Percentiles rank a stretch among this genome's conserved stretches.
phyloP scores from a whole-genome alignment of 768 basidiomycete species.

The Pilatotrama ljubarskyi region DNA sequence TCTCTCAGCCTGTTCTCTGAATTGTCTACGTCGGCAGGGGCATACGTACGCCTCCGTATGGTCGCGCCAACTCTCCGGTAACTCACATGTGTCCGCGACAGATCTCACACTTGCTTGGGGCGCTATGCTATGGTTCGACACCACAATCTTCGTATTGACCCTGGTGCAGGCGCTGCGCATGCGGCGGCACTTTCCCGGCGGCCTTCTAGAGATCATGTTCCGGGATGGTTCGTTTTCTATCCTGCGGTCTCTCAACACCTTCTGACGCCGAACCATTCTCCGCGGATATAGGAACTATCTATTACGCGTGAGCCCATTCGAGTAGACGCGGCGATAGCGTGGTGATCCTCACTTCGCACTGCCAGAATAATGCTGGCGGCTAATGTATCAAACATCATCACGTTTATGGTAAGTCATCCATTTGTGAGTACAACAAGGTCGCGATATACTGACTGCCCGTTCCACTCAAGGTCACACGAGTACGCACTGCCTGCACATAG shows the following conservation, averaged over 20 bases:
- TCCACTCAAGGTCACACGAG: slow-evolving; percentile 5
- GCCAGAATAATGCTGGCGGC: slow-evolving; percentile 13
- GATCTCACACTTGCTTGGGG: slow-evolving; percentile 21
- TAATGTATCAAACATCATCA: slow-evolving; percentile 18
- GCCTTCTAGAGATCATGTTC: slow-evolving; percentile 15
- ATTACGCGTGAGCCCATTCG: slow-evolving; percentile 9
- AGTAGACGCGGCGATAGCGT: neutral
- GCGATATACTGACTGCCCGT: too few relatives aligned
- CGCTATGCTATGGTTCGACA: slow-evolving; percentile 21
- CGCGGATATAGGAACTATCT: slow-evolving; percentile 11
- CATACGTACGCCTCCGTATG: slow-evolving; percentile 5
- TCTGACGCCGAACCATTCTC: neutral
- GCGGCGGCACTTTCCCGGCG: slow-evolving; percentile 5
- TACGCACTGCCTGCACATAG: neutral
- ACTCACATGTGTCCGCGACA: neutral
- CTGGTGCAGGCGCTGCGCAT: slow-evolving; percentile 11
- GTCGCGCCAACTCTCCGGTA: neutral
- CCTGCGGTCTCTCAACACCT: neutral
- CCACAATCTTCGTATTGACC: slow-evolving; percentile 16
- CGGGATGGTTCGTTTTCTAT: slow-evolving; percentile 14
- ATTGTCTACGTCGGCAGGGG: neutral
- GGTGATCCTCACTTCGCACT: neutral
- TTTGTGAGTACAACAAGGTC: neutral
- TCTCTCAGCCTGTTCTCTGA: neutral
- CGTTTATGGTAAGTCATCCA: slow-evolving; percentile 14